Conservation (phyloP, 2,329 filamentous ascomycete genomes). For the Aureobasidium melanogenum region DNA sequence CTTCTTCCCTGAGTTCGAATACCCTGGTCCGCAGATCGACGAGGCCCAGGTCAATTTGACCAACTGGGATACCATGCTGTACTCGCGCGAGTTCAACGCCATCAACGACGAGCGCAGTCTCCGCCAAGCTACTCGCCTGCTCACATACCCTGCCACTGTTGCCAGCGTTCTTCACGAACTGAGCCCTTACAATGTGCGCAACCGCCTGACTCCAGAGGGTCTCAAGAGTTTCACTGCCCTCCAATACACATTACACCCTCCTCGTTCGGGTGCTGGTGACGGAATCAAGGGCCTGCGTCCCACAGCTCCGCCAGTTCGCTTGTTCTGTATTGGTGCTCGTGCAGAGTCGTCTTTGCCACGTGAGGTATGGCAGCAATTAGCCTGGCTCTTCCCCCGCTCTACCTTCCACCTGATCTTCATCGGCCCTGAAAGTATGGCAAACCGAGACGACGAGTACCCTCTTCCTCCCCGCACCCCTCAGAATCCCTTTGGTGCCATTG, state of each 20-base stretch:
- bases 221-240: conserved; percentile 85
- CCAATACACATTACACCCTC: conserved; percentile 87
- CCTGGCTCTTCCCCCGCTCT: conserved; percentile 91
- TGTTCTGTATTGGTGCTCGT: conserved; percentile 89
- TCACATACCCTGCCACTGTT: conserved; percentile 90
- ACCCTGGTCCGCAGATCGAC: conserved; percentile 81
- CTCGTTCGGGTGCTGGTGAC: conserved; percentile 63
- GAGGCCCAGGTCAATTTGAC: conserved; percentile 94
- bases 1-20: conserved; percentile 88
- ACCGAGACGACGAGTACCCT: conserved; percentile 87
- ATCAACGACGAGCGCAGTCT: conserved; percentile 85
- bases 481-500: conserved; percentile 89
- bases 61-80: conserved; percentile 96
- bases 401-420: conserved; percentile 89
- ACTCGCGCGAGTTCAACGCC: conserved; percentile 82
- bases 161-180: conserved; percentile 88
- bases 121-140: conserved; percentile 82
- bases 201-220: conserved; percentile 75
- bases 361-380: conserved; percentile 86
- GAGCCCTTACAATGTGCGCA: conserved; percentile 80
- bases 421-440: conserved; percentile 90
- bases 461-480: conserved; percentile 72
- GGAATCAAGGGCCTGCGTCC: conserved; percentile 72
- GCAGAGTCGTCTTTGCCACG: conserved; percentile 96
- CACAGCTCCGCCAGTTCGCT: conserved; percentile 75